Evolutionary conservation across 441 rosid genomes (phyloP).

Genomic region (Populus hybrid): DNA sequence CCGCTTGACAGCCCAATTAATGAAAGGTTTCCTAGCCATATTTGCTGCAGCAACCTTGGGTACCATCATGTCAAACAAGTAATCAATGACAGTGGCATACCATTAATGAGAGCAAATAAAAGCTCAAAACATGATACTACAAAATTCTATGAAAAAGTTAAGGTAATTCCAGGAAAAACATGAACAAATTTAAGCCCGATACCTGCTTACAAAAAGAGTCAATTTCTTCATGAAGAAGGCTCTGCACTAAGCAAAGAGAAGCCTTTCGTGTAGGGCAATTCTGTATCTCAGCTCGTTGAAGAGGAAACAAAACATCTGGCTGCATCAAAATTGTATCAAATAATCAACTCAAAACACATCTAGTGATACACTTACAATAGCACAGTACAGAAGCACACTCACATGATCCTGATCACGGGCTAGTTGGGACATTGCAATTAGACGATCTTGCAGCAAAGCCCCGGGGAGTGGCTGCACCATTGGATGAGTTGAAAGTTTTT

Average conservation of each 20-base stretch:
- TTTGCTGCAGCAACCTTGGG: conserved; percentile 81
- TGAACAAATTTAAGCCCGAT: conserved; percentile 15
- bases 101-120: not conserved
- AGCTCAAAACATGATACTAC: conserved; percentile 13
- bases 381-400: conserved; percentile 29
- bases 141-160: not conserved
- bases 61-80: conserved; percentile 21
- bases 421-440: conserved; percentile 86
- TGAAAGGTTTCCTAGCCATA: conserved; percentile 79
- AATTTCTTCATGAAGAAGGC: conserved; percentile 76
- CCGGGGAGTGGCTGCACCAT: conserved; percentile 92
- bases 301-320: conserved; percentile 89
- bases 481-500: conserved; percentile 70
- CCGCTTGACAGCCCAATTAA: conserved; percentile 96
- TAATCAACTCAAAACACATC: conserved; percentile 20
- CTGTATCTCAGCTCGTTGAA: conserved; percentile 70
- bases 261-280: conserved; percentile 54
- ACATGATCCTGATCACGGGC: conserved; percentile 96
- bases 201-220: conserved; percentile 93
- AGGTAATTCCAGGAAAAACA: conserved; percentile 8
- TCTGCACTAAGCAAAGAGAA: conserved; percentile 69
- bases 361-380: conserved; percentile 14
- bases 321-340: conserved; percentile 38
- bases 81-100: conserved; percentile 17
- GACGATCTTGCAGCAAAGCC: conserved; percentile 75